Evolutionary conservation across 2,329 filamentous ascomycete species (phyloP), one percentile per base, ranked within the genome.

Genomic region (Coniochaeta ligniaria): DNA sequence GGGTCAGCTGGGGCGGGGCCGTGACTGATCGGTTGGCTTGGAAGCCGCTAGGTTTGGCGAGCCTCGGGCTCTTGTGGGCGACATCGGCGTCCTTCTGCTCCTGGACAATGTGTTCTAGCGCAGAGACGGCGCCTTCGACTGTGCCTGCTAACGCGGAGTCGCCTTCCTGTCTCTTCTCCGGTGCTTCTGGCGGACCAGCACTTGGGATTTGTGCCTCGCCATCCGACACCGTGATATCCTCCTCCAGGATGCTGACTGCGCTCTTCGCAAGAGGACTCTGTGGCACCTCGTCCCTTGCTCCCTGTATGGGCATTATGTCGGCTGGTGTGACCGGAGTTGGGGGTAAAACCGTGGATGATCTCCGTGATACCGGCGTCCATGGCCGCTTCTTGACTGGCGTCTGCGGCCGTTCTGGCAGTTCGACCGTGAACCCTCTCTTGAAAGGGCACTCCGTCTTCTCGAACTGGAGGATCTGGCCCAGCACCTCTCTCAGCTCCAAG

Each of bases 361-460:
- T 67, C 54, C 70, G 54, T 12, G 35, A 67, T 2, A 72, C 81
- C 1, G 88, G 86, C 31, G 81, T 87, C 86, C 89, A 91, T 16
- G 89, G 86, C 64, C 81, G 84, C 74, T 87, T 89, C 68, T 81
- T 86, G 58, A 84, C 76, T 1, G 87, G 88, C 1, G 83, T 84
- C 65, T 83, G 80, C 12, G 87, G 86, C 60, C 83, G 80, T 66
- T 90, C 86, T 0, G 91, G 91, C 20, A 95, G 76, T 58, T 88
- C 82, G 12, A 94, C 86, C 0, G 85, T 87, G 67, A 96, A 96
- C 3, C 83, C 82, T 62, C 92, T 82, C 68, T 87, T 82, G 72
- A 97, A 96, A 0, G 93, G 93, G 72, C 92, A 96, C 52, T 87
- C 83, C 0, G 93, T 96, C 69, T 90, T 90, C 73, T 97, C 93